These are phyloP conservation scores for Arthrobotrys entomopaga DNA, from an alignment of 2,329 filamentous ascomycete genomes.

Conservation along the genomic window DNA sequence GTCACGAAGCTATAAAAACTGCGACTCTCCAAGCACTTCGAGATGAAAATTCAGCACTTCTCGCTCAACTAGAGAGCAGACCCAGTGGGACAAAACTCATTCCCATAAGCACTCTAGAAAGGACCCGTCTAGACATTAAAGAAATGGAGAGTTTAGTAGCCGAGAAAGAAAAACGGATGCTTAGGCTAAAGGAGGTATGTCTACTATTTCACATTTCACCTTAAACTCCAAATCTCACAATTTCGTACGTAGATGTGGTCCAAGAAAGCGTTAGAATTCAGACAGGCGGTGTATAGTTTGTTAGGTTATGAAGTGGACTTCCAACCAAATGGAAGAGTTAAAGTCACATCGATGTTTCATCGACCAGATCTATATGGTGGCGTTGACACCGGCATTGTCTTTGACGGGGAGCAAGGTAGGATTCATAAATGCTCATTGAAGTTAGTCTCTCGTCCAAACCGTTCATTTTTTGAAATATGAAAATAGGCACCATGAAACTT, in stretches of 20 bases:
- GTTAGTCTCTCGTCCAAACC: conserved; percentile 62
- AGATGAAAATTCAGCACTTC: conserved; percentile 83
- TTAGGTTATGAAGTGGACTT: conserved; percentile 96
- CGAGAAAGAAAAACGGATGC: conserved; percentile 79
- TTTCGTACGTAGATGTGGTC: conserved; percentile 73
- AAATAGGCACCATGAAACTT: conserved; percentile 98
- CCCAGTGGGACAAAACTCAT: conserved; percentile 70
- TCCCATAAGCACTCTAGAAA: conserved; percentile 79
- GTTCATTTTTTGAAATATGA: conserved; percentile 71
- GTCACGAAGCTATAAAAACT: conserved; percentile 84
- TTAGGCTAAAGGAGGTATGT: conserved; percentile 77
- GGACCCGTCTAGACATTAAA: conserved; percentile 78
- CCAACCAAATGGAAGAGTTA: conserved; percentile 95
- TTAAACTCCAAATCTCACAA: not conserved
- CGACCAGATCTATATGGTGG: conserved; percentile 67
- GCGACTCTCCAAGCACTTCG: conserved; percentile 80
- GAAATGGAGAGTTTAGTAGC: conserved; percentile 75
- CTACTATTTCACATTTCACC: not conserved
- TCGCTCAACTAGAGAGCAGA: conserved; percentile 73
- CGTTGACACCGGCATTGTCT: conserved; percentile 76
- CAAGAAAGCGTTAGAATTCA: conserved; percentile 91
- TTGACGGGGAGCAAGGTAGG: conserved; percentile 60
- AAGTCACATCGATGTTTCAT: conserved; percentile 86
- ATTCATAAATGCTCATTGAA: conserved; percentile 5
- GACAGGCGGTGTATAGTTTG: conserved; percentile 89